Base-by-base conservation (phyloP, 2,329 filamentous ascomycete genomes). In the Penicillium sp. region DNA sequence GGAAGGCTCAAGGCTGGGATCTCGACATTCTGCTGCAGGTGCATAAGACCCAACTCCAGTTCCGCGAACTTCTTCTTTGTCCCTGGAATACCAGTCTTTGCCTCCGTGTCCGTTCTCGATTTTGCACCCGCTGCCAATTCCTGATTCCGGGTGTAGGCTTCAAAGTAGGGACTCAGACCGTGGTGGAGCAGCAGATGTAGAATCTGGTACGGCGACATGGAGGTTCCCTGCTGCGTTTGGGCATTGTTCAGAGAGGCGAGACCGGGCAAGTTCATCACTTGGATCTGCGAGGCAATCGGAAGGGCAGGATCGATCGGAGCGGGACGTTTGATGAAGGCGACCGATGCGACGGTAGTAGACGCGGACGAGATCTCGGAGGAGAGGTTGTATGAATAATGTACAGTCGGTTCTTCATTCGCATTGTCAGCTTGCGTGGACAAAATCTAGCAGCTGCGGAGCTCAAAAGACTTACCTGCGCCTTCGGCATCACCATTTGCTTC, bases 31-130 rank as follows among this genome's bases (percentile, higher is more conserved):
- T 99, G 93, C 77, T 97, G 93, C 56, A 99, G 83, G 72, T 99
- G 94, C 59, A 92, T 84, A 70, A 99, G 81, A 67, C 90, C 95
- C 68, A 96, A 83, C 75, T 96, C 93, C 67, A 99, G 80, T 75
- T 99, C 96, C 53, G 94, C 95, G 75, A 98, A 89, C 72, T 92
- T 91, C 85, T 96, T 96, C 83, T 96, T 96, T 20, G 95, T 94
- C n/a, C 94, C 92, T 15, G 95, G 92, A 63, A 99, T 93, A 61
- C 95, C 95, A 17, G 92, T 96, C 80, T 96, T 96, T 47, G 91
- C 88, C 72, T 98, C 95, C 53, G 91, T 88, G 71, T 98, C 93
- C 20, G 90, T 86, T 70, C 92, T 88, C 64, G 87, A 88, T 72
- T 91, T 89, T 56, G 83, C 81, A 15, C 87, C 86, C 71, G 85